Evolutionary conservation across 2,329 filamentous ascomycete genomes (phyloP), one percentile per base, ranked within the genome.

Genomic region (Diplocarpon rosae): DNA sequence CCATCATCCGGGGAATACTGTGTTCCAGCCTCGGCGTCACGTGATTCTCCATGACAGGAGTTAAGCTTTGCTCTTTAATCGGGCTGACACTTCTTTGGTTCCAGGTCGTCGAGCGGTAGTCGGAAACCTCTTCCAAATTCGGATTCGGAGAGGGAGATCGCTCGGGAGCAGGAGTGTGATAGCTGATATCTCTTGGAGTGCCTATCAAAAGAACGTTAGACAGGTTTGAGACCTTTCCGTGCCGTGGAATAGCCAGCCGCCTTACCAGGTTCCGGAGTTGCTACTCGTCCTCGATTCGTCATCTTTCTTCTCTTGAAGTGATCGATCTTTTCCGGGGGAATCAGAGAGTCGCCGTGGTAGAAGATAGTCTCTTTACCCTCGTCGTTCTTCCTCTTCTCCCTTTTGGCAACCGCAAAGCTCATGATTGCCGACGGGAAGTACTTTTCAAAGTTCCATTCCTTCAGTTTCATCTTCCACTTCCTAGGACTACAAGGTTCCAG

Each of bases 371-470:
- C 41, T 37, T 43, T 43, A 3, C 34, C 34, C 17, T 43, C 41
- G 1, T 37, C 41, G 17, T 31, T 32, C 28, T 43, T 43, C 29
- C 41, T 43, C 41, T 43, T 43, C 41, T 43, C 41, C 28, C 24
- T 43, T 33, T 43, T 43, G 33, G 41, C 41, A 15, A 43, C 41
- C 16, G 41, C 41, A 27, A 43, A 43, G 34, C 41, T 43, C 41
- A 43, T 43, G 10, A 43, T 37, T 15, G 41, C 34, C 29, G 41
- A 16, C 11, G 41, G 34, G 11, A 43, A 43, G 41, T 43, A 43
- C 41, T 43, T 43, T 32, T 43, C 41, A 31, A 43, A 43, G 13
- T 43, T 43, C 41, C 41, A 43, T 24, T 43, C 41, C 31, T 43
- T 43, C 12, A 43, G 28, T 24, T 43, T 43, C 41, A 43, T 43